phyloP scores from a whole-genome alignment of 257 asterid species.

The Echium plantagineum region DNA sequence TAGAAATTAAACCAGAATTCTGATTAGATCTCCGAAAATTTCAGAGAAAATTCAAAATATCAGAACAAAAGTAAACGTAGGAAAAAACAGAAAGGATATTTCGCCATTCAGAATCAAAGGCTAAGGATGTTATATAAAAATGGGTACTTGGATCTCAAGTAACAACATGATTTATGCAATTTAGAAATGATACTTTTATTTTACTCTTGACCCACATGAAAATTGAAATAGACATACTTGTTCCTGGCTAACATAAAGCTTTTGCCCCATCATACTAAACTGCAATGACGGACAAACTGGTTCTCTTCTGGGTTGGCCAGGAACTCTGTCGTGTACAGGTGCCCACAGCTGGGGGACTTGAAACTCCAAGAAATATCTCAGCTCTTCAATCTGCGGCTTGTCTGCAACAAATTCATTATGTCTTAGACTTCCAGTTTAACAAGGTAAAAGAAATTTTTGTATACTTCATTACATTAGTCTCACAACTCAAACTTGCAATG shows the following conservation, averaged over 20 bases:
- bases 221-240: constrained; percentile 38
- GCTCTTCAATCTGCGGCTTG: constrained; percentile 82
- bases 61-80: no score
- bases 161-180: no score
- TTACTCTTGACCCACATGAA: neutral
- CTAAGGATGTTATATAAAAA: no score
- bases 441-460: neutral
- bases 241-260: constrained; percentile 69
- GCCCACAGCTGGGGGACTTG: constrained; percentile 80
- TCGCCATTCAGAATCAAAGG: no score
- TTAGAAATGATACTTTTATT: no score
- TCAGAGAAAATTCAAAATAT: no score
- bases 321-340: constrained; percentile 53
- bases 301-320: constrained; percentile 73
- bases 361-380: constrained; percentile 75
- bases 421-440: constrained; percentile 1
- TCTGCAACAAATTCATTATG: constrained; percentile 32
- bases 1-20: neutral
- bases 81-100: no score
- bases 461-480: neutral
- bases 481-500: no score
- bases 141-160: no score
- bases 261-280: constrained; percentile 91
- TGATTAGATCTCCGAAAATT: neutral
- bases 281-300: constrained; percentile 76